These are phyloP conservation scores for Rhizoclosmatium sp. DNA, from an alignment of 192 early-diverging fungal genomes.

Conservation along the genomic window DNA sequence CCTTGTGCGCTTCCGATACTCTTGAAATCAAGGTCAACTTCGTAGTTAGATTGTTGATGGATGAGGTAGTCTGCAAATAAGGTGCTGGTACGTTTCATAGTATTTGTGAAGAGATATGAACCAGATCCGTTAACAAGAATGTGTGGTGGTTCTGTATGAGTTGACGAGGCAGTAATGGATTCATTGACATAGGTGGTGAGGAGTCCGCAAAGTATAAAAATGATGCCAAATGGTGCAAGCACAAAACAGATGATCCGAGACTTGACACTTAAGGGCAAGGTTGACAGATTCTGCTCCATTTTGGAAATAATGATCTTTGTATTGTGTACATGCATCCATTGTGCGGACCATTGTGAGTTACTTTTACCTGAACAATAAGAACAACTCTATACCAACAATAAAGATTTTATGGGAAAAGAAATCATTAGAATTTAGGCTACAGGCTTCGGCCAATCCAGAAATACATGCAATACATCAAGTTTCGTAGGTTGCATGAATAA, in stretches of 20 bases:
- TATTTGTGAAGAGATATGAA: not conserved
- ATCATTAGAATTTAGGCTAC: not conserved
- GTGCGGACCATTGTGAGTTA: too few species aligned
- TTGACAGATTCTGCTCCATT: not conserved
- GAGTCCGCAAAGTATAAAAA: not conserved
- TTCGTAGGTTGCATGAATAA: too few species aligned
- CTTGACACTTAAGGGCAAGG: not conserved
- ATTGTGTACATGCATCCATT: too few species aligned
- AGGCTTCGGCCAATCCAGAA: constrained; percentile 82
- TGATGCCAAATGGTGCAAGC: not conserved
- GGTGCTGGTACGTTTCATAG: not conserved
- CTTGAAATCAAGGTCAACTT: not conserved
- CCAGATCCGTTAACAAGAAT: not conserved
- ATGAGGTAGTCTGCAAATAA: not conserved
- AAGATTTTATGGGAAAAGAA: too few species aligned
- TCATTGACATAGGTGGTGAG: not conserved
- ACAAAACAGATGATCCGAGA: not conserved
- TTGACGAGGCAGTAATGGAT: not conserved
- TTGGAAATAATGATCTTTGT: too few species aligned
- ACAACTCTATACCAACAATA: too few species aligned
- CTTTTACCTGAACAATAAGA: too few species aligned
- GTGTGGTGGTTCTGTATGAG: too few species aligned
- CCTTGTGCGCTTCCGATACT: not conserved
- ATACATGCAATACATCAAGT: constrained; percentile 85
- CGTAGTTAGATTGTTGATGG: not conserved